These are phyloP conservation scores for Aschersonia sp. DNA, from an alignment of 2,329 filamentous ascomycete genomes.

Conservation along the genomic window DNA sequence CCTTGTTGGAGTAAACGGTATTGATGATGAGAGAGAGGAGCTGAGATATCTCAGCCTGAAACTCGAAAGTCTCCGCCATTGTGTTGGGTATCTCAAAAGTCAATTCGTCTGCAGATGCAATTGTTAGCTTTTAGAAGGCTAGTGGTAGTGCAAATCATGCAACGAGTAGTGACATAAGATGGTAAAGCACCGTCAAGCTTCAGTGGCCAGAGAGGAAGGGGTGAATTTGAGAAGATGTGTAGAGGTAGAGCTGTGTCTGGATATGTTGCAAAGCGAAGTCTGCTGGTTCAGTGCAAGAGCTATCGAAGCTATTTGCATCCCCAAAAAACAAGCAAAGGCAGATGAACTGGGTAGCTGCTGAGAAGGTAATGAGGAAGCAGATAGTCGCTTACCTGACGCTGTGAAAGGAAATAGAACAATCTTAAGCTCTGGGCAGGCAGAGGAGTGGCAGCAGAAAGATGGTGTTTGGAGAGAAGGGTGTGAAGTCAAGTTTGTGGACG, in stretches of 20 bases:
- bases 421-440: background rate
- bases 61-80: constrained; percentile 98
- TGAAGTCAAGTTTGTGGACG: background rate
- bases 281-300: no score
- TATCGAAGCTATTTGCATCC: no score
- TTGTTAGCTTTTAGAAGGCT: no score
- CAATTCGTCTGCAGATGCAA: constrained; percentile 6
- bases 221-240: no score
- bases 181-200: no score
- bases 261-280: no score
- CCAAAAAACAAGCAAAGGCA: background rate
- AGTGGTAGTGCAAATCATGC: no score
- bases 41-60: constrained; percentile 99
- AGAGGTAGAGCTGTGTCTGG: no score
- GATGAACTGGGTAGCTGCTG: background rate
- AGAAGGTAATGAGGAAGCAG: background rate
- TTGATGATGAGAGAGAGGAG: constrained; percentile 99
- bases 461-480: background rate
- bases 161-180: no score
- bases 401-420: constrained; percentile 4
- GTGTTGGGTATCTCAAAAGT: constrained; percentile 32
- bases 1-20: constrained; percentile 99
- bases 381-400: constrained; percentile 10
- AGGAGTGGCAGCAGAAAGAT: background rate
- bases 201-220: no score